These are phyloP conservation scores for Halophytophthora batemanensis DNA, from an alignment of 352 stramenopile genomes.

Conservation along the genomic window DNA sequence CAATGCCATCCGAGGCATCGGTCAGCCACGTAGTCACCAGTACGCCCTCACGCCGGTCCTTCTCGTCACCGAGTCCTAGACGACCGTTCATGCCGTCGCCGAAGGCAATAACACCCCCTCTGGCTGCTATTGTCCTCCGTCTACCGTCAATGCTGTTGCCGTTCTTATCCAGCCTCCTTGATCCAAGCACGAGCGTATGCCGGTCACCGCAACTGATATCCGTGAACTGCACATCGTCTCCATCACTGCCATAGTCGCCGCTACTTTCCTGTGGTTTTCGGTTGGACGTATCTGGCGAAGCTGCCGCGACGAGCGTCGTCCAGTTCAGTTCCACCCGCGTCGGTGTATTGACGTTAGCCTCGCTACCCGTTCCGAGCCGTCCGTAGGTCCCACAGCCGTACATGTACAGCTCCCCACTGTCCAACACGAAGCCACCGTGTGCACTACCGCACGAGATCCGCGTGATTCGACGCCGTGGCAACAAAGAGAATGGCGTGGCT, in stretches of 20 bases:
- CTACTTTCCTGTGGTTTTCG: constrained; percentile 7
- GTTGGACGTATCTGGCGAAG: neutral
- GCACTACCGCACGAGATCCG: constrained; percentile 47
- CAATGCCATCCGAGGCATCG: constrained; percentile 7
- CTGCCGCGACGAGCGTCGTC: constrained; percentile 23
- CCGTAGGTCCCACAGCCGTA: constrained; percentile 66
- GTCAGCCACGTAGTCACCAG: constrained; percentile 39
- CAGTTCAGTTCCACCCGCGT: constrained; percentile 39
- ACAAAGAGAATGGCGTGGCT: constrained; percentile 22
- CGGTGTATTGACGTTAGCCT: constrained; percentile 19
- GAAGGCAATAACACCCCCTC: constrained; percentile 55
- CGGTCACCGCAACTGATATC: constrained; percentile 70
- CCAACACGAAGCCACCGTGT: constrained; percentile 62
- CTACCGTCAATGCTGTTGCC: neutral
- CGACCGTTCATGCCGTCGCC: constrained; percentile 69
- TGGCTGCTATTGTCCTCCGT: constrained; percentile 10
- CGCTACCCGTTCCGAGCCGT: constrained; percentile 40
- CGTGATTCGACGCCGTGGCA: constrained; percentile 26
- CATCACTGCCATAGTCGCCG: constrained; percentile 7
- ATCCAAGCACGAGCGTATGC: constrained; percentile 46
- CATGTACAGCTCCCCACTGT: constrained; percentile 59
- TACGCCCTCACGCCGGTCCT: constrained; percentile 35
- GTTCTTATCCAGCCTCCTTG: constrained; percentile 1
- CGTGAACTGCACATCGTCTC: constrained; percentile 45
- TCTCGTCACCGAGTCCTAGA: constrained; percentile 52